These are phyloP conservation scores for Kokia cookei DNA, from an alignment of 441 rosid genomes.

Conservation along the genomic window DNA sequence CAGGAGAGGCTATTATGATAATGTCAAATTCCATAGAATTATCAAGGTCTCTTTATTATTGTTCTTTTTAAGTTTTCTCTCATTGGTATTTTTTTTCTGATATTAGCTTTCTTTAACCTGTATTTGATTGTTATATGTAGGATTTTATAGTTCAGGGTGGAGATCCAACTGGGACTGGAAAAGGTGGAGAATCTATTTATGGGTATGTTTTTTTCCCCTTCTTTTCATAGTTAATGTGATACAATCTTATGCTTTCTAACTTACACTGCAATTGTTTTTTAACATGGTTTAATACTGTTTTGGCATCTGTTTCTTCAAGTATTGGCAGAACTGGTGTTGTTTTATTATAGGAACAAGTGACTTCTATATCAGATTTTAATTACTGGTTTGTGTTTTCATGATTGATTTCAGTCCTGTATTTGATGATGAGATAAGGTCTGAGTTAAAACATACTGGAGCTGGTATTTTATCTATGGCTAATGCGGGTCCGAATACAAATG, in stretches of 20 bases:
- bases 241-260: background rate
- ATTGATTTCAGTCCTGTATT: slow-evolving; percentile 45
- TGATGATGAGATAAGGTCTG: slow-evolving; percentile 83
- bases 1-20: slow-evolving; percentile 82
- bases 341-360: background rate
- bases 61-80: background rate
- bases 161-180: slow-evolving; percentile 97
- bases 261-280: background rate
- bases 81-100: background rate
- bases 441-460: slow-evolving; percentile 94
- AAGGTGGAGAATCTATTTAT: slow-evolving; percentile 90
- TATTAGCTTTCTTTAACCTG: background rate
- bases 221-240: background rate
- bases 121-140: slow-evolving; percentile 30
- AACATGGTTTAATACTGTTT: background rate
- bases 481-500: slow-evolving; percentile 94
- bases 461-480: slow-evolving; percentile 96
- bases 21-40: slow-evolving; percentile 80
- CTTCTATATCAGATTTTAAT: background rate
- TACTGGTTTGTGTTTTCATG: background rate
- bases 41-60: slow-evolving; percentile 50
- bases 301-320: background rate
- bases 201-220: slow-evolving; percentile 43
- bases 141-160: slow-evolving; percentile 99
- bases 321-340: background rate